A percentile compares a stretch with the other conserved stretches of the same genome.
Evolutionary conservation across 2,329 filamentous ascomycete species (phyloP).

Genomic region (Talaromyces sp.): DNA sequence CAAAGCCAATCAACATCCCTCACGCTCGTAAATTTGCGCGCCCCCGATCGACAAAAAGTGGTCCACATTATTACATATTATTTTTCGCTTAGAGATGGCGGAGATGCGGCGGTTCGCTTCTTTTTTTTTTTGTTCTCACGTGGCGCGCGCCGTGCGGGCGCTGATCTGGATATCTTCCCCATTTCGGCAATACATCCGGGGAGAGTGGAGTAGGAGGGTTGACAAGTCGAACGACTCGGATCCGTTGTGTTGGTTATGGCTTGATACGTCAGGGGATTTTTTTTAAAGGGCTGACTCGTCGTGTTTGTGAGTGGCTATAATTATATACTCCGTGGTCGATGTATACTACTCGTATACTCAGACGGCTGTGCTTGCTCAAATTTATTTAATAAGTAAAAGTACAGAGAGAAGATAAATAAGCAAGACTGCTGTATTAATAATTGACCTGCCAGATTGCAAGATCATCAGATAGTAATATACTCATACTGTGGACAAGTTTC

Average conservation of each 20-base stretch:
- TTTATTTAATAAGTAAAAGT: too few species aligned
- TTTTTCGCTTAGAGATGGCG: too few species aligned
- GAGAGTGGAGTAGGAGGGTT: too few species aligned
- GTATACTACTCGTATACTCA: too few species aligned
- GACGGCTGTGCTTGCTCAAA: too few species aligned
- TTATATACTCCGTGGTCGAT: too few species aligned
- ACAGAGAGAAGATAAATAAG: too few species aligned
- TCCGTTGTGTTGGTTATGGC: neutral
- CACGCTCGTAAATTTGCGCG: neutral
- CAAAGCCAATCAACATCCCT: neutral
- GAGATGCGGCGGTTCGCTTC: too few species aligned
- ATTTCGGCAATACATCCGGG: neutral
- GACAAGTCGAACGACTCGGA: neutral
- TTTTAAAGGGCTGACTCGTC: neutral
- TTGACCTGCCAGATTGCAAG: neutral
- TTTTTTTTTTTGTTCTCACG: too few species aligned
- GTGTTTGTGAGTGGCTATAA: too few species aligned
- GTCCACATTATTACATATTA: too few species aligned
- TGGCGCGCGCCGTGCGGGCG: neutral
- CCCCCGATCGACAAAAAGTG: neutral
- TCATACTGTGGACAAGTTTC: neutral
- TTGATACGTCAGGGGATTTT: neutral
- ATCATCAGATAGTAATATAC: neutral
- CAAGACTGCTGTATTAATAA: neutral
- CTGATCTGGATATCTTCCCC: neutral